phyloP scores from a whole-genome alignment of 257 asterid genomes.

The Ilex asprella region DNA sequence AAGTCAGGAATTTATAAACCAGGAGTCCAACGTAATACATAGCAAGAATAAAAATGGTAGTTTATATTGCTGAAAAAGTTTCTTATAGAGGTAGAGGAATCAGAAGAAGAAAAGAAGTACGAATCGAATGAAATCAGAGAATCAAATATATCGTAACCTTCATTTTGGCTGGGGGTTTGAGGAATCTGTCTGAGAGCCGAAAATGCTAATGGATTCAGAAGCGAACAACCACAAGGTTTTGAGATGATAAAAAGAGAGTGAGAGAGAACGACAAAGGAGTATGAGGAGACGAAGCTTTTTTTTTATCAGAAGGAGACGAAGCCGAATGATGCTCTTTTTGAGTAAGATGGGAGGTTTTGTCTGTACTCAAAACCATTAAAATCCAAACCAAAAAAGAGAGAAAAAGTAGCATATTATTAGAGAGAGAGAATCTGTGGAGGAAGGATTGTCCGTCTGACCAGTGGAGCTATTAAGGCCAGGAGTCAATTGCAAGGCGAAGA shows the following conservation, averaged over 20 bases:
- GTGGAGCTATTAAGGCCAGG: too few relatives aligned
- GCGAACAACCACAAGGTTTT: not conserved
- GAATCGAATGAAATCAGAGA: not conserved
- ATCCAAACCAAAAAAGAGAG: too few relatives aligned
- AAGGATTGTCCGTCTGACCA: too few relatives aligned
- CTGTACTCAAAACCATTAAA: too few relatives aligned
- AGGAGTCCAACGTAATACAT: not conserved
- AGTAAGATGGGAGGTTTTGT: not conserved
- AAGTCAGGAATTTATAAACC: not conserved
- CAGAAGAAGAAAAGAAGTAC: not conserved
- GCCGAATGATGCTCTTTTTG: not conserved
- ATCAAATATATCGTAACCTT: not conserved
- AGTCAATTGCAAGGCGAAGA: too few relatives aligned
- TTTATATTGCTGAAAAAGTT: not conserved
- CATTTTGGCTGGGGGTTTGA: not conserved
- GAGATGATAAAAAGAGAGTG: not conserved
- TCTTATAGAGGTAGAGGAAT: not conserved
- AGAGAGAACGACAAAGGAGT: not conserved
- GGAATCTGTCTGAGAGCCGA: not conserved
- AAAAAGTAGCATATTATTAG: too few relatives aligned
- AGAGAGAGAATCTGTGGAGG: too few relatives aligned
- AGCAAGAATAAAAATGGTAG: not conserved
- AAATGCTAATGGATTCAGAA: not conserved
- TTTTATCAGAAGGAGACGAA: too few relatives aligned
- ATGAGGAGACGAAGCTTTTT: too few relatives aligned